phyloP scores from a whole-genome alignment of 2,329 filamentous ascomycete genomes.

The Cadophora gregata region DNA sequence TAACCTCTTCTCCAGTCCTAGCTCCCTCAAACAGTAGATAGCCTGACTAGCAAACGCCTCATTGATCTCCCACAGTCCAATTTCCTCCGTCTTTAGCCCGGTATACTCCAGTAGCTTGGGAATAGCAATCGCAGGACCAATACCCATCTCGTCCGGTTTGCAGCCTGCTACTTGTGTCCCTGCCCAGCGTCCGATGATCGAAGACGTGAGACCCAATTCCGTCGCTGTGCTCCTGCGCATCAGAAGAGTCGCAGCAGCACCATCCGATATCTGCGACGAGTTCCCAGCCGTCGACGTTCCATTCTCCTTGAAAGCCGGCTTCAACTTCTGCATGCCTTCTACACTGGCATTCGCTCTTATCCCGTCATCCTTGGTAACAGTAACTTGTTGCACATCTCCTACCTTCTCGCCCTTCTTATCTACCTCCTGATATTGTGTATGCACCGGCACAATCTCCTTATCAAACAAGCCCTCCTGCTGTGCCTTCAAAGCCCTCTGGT shows the following conservation, averaged over 20 bases:
- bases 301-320: constrained; percentile 80
- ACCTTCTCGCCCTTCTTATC: constrained; percentile 64
- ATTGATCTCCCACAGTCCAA: constrained; percentile 92
- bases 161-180: constrained; percentile 78
- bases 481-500: constrained; percentile 74
- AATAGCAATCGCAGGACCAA: constrained; percentile 86
- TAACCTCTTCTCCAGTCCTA: constrained; percentile 68
- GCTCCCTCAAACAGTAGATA: constrained; percentile 72
- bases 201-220: constrained; percentile 69
- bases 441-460: constrained; percentile 80
- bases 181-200: constrained; percentile 84
- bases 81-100: constrained; percentile 70
- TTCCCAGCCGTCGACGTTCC: constrained; percentile 88
- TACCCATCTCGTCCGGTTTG: constrained; percentile 89
- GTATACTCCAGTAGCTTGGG: constrained; percentile 77
- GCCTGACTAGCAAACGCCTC: constrained; percentile 76
- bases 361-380: constrained; percentile 81
- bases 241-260: constrained; percentile 81
- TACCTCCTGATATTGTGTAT: constrained; percentile 69
- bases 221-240: constrained; percentile 84
- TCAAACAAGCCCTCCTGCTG: constrained; percentile 74
- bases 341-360: constrained; percentile 71
- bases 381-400: constrained; percentile 64
- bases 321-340: constrained; percentile 78
- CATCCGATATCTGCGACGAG: constrained; percentile 84